These are phyloP conservation scores for Stemphylium beticola DNA, from an alignment of 2,329 filamentous ascomycete species.

Conservation along the genomic window DNA sequence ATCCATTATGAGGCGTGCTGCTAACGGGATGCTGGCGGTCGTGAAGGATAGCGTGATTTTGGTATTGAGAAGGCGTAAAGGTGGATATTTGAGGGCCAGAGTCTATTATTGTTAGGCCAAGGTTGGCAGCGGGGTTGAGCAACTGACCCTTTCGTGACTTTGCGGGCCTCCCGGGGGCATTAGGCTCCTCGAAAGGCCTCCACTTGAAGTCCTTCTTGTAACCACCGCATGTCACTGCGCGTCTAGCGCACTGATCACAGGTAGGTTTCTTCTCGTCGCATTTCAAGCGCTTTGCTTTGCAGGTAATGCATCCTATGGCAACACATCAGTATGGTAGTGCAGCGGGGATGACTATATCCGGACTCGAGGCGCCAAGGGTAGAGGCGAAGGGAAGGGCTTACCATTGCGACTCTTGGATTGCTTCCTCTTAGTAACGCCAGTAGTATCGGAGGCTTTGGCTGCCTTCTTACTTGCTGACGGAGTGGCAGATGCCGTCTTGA, in stretches of 20 bases:
- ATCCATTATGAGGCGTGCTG: constrained; percentile 12
- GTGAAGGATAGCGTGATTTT: neutral
- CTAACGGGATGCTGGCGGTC: constrained; percentile 15
- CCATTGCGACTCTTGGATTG: constrained; percentile 79
- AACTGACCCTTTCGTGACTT: constrained; percentile 57
- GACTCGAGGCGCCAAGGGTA: neutral
- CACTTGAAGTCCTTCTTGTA: constrained; percentile 81
- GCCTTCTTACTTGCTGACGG: constrained; percentile 28
- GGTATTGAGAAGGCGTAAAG: constrained; percentile 9
- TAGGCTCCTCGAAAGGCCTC: constrained; percentile 71
- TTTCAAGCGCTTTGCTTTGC: constrained; percentile 75
- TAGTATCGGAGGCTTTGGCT: constrained; percentile 37
- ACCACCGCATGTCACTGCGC: constrained; percentile 70
- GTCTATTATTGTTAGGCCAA: constrained; percentile 20
- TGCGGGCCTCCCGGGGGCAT: constrained; percentile 54
- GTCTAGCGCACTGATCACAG: constrained; percentile 69
- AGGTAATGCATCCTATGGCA: constrained; percentile 70
- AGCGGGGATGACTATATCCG: neutral
- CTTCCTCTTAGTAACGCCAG: constrained; percentile 65
- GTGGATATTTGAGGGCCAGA: constrained; percentile 12
- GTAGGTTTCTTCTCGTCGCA: constrained; percentile 75
- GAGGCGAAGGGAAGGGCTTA: constrained; percentile 51
- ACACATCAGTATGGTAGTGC: constrained; percentile 13
- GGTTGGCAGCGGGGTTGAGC: neutral
- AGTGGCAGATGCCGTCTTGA: constrained; percentile 30